Percentiles rank a stretch among this genome's conserved stretches.
Conservation (phyloP, 192 early-diverging fungal genomes). For the Lobosporangium transversale region DNA sequence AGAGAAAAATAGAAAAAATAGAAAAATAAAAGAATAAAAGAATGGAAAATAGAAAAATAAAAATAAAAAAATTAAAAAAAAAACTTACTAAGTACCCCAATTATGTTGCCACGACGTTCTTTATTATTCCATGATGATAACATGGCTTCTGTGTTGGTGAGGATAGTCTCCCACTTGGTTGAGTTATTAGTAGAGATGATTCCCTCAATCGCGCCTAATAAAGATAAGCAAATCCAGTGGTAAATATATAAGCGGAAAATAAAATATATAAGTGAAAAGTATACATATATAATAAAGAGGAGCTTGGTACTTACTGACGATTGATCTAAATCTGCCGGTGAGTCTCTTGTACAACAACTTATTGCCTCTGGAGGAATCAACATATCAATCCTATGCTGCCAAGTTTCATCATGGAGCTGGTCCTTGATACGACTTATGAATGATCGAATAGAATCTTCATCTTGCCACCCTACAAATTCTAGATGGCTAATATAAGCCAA, state of each 20-base stretch:
- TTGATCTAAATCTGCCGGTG: too few relatives aligned
- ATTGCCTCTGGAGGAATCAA: too few relatives aligned
- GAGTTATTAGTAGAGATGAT: slow-evolving; percentile 13
- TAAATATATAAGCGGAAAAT: too few relatives aligned
- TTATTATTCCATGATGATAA: slow-evolving; percentile 21
- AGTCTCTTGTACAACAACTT: too few relatives aligned
- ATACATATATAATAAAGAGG: too few relatives aligned
- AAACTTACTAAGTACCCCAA: slow-evolving; percentile 17
- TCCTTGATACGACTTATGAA: slow-evolving; percentile 15
- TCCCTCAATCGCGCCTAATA: too few relatives aligned
- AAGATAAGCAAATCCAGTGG: too few relatives aligned
- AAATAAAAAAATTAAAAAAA: background rate
- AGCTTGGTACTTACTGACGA: too few relatives aligned
- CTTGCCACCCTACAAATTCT: slow-evolving; percentile 20
- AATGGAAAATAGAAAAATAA: background rate
- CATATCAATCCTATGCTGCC: slow-evolving; percentile 4
- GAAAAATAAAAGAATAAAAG: too few relatives aligned
- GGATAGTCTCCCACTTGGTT: slow-evolving; percentile 13
- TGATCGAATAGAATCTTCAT: slow-evolving; percentile 4
- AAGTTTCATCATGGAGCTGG: slow-evolving; percentile 12
- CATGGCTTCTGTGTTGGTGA: slow-evolving; percentile 15
- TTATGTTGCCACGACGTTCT: slow-evolving; percentile 25
- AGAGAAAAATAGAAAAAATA: too few relatives aligned
- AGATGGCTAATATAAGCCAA: too few relatives aligned
- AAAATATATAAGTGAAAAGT: too few relatives aligned